Percentiles rank a stretch among this genome's conserved stretches.
These are phyloP conservation scores for Arachis hypogaea DNA, from an alignment of 306 rosid species.

Conservation along the genomic window DNA sequence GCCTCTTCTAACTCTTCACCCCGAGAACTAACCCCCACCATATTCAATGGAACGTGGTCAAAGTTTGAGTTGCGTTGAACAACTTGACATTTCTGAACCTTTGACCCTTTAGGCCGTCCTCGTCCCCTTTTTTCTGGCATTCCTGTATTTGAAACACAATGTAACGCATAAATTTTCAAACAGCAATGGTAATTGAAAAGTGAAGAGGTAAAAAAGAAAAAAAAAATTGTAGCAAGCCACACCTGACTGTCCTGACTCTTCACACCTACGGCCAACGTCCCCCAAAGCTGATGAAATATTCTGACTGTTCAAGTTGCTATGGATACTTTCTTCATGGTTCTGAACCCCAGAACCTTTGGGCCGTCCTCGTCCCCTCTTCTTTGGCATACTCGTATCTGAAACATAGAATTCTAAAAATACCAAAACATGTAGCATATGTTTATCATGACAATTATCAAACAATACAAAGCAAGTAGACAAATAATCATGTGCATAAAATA, in stretches of 20 bases:
- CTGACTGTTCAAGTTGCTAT: not conserved
- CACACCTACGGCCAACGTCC: conserved; percentile 18
- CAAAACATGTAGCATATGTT: not conserved
- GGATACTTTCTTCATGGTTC: conserved; percentile 5
- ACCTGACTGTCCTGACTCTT: conserved; percentile 33
- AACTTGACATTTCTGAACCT: conserved; percentile 14
- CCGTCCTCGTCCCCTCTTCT: conserved; percentile 30
- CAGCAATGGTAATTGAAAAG: not conserved
- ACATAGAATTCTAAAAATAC: not conserved
- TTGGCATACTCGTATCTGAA: conserved; percentile 30
- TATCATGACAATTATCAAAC: not conserved
- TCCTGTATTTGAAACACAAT: conserved; percentile 14
- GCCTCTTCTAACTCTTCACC: conserved; percentile 18
- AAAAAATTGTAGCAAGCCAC: not conserved
- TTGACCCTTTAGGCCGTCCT: conserved; percentile 24
- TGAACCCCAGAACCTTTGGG: conserved; percentile 23
- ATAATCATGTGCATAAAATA: not conserved
- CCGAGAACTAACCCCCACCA: conserved; percentile 5
- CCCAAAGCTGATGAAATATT: not conserved
- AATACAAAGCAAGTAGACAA: not conserved
- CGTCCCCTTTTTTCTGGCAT: conserved; percentile 19
- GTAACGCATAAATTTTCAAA: conserved; percentile 4
- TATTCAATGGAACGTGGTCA: conserved; percentile 13
- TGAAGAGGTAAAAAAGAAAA: not conserved
- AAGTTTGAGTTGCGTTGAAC: conserved; percentile 1